These are phyloP conservation scores for Saccharomyces hybrid DNA, from an alignment of 1,139 yeast species.

Conservation along the genomic window DNA sequence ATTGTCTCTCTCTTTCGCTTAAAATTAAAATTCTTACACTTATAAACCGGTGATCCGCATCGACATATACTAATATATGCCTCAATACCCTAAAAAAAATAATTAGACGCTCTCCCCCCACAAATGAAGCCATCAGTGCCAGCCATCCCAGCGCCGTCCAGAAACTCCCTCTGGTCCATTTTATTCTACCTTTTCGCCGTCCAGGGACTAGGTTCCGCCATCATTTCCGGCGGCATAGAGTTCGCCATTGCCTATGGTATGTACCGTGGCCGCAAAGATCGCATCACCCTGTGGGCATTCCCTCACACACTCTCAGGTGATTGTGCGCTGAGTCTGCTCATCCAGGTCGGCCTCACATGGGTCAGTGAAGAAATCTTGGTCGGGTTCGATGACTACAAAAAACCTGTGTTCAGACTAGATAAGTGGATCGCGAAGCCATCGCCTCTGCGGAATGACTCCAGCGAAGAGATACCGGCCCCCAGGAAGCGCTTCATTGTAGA, in stretches of 20 bases:
- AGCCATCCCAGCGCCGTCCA: background rate
- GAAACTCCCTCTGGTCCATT: constrained; percentile 7
- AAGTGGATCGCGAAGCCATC: background rate
- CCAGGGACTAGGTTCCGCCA: constrained; percentile 16
- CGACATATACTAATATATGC: background rate
- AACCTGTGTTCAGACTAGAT: constrained; percentile 3
- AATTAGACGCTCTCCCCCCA: background rate
- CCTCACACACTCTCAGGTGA: constrained; percentile 26
- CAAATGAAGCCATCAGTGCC: background rate
- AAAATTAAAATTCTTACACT: background rate
- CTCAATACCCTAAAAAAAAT: background rate
- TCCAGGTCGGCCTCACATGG: constrained; percentile 22
- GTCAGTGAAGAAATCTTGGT: constrained; percentile 17
- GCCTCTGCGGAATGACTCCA: background rate
- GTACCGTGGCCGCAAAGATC: constrained; percentile 14
- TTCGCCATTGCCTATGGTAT: constrained; percentile 26
- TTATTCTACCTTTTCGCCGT: constrained; percentile 8
- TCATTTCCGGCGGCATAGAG: constrained; percentile 22
- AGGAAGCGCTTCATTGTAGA: constrained; percentile 1
- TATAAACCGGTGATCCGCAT: background rate
- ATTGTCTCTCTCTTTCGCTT: background rate
- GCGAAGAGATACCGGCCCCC: background rate
- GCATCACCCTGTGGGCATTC: constrained; percentile 21
- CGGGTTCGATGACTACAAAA: constrained; percentile 16
- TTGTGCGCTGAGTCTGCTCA: constrained; percentile 20